A percentile compares a stretch with the other conserved stretches of the same genome.
phyloP scores from a whole-genome alignment of 306 rosid species.

The Fragaria iinumae region DNA sequence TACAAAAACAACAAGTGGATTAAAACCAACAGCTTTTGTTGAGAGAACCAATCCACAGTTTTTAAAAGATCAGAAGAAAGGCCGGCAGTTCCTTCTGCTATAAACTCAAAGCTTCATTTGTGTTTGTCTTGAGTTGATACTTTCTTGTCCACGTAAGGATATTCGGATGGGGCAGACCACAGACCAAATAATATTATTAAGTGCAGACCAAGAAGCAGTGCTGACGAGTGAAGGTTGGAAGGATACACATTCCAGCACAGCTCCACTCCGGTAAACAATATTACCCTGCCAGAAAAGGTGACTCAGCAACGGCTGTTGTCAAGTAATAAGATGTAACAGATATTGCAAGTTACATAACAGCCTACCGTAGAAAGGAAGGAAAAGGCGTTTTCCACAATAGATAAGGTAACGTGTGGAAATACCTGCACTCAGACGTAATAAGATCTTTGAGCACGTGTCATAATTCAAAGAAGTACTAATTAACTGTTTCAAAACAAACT shows the following conservation, averaged over 20 bases:
- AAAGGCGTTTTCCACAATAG: slow-evolving; percentile 73
- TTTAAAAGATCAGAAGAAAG: neutral
- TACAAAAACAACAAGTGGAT: neutral
- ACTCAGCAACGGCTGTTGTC: slow-evolving; percentile 11
- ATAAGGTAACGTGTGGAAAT: slow-evolving; percentile 82
- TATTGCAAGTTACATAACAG: slow-evolving; percentile 3
- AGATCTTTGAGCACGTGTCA: neutral
- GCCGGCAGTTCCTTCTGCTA: neutral
- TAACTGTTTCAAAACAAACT: slow-evolving; percentile 20
- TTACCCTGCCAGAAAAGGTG: slow-evolving; percentile 42
- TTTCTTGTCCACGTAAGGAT: slow-evolving; percentile 50
- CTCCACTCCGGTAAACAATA: slow-evolving; percentile 78
- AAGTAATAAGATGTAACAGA: neutral
- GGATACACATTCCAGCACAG: slow-evolving; percentile 92
- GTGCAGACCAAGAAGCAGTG: slow-evolving; percentile 64
- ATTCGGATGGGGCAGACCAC: slow-evolving; percentile 66
- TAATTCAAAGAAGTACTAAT: neutral
- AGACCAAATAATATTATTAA: slow-evolving; percentile 69
- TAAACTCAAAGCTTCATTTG: slow-evolving; percentile 24
- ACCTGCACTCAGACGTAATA: slow-evolving; percentile 49
- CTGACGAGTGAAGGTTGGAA: slow-evolving; percentile 59
- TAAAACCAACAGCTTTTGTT: neutral
- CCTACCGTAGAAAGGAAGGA: slow-evolving; percentile 65
- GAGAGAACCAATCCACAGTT: neutral
- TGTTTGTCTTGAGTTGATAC: slow-evolving; percentile 39